These are phyloP conservation scores for Elsinoe australis DNA, from an alignment of 2,329 filamentous ascomycete genomes.

Conservation along the genomic window DNA sequence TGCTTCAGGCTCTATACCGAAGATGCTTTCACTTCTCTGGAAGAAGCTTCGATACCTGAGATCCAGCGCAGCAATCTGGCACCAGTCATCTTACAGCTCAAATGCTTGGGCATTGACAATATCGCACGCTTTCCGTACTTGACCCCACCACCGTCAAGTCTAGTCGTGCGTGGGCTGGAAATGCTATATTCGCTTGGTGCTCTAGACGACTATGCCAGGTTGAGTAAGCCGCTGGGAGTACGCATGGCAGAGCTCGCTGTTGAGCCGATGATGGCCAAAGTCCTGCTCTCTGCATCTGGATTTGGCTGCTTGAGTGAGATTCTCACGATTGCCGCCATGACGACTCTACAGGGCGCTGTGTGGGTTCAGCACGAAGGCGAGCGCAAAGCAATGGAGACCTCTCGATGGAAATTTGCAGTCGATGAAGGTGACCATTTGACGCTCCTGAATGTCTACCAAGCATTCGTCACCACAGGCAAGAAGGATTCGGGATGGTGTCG, in stretches of 20 bases:
- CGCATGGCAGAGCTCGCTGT: constrained; percentile 90
- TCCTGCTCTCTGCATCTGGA: constrained; percentile 63
- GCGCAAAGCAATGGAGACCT: constrained; percentile 65
- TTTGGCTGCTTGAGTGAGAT: constrained; percentile 81
- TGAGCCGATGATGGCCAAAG: constrained; percentile 93
- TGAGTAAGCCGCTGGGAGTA: constrained; percentile 78
- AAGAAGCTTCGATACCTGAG: constrained; percentile 72
- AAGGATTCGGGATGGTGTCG: constrained; percentile 83
- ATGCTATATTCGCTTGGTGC: constrained; percentile 80
- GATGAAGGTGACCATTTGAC: constrained; percentile 93
- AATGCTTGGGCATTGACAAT: constrained; percentile 92
- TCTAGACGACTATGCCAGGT: constrained; percentile 79
- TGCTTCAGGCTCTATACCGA: constrained; percentile 92
- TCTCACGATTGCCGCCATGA: constrained; percentile 89
- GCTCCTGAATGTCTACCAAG: constrained; percentile 84
- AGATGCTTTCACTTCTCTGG: constrained; percentile 56
- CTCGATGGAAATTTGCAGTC: constrained; percentile 73
- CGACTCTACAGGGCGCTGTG: constrained; percentile 70
- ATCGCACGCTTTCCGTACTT: constrained; percentile 85
- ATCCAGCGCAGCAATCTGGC: constrained; percentile 89
- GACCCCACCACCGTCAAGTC: constrained; percentile 73
- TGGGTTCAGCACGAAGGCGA: constrained; percentile 77
- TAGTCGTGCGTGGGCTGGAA: constrained; percentile 79
- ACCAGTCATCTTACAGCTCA: constrained; percentile 80
- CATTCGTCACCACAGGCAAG: constrained; percentile 73